Conservation (phyloP, 2,329 filamentous ascomycete species). For the Calonectria multiphialidica region DNA sequence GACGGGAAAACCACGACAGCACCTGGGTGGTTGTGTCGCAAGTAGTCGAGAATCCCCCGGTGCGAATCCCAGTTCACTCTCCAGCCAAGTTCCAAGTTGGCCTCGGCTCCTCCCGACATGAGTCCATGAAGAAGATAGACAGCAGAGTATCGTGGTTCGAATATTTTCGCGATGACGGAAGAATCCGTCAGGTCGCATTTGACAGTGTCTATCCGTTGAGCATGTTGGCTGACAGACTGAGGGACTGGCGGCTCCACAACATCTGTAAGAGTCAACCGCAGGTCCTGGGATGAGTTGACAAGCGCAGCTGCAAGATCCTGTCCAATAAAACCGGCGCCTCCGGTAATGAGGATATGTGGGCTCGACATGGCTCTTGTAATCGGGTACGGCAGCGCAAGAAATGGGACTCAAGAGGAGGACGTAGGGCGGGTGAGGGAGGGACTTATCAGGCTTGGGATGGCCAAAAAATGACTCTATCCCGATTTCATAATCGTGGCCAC, state of each 20-base stretch:
- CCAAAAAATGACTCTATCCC: not conserved
- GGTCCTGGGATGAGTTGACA: conserved; percentile 49
- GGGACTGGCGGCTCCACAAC: conserved; percentile 64
- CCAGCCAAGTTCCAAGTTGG: conserved; percentile 66
- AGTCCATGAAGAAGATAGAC: conserved; percentile 73
- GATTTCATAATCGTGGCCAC: not conserved
- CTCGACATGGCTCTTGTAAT: not conserved
- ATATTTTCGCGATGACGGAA: conserved; percentile 40
- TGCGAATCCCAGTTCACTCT: conserved; percentile 70
- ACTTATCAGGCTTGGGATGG: not conserved
- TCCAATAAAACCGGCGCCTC: conserved; percentile 72
- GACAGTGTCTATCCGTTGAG: conserved; percentile 39
- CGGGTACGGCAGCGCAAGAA: not conserved
- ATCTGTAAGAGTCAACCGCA: conserved; percentile 66
- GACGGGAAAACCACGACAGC: conserved; percentile 68
- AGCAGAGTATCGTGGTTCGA: conserved; percentile 51
- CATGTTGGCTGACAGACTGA: conserved; percentile 43
- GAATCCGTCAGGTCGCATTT: conserved; percentile 51
- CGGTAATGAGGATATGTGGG: conserved; percentile 67
- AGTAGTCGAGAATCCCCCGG: conserved; percentile 62
- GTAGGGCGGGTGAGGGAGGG: not conserved
- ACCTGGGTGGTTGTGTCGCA: conserved; percentile 58
- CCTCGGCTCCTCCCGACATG: conserved; percentile 73
- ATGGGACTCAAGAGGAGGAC: not conserved
- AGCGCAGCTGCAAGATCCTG: conserved; percentile 69